These are phyloP conservation scores for Trametes polyzona DNA, from an alignment of 1,284 basidiomycete species.

Conservation along the genomic window DNA sequence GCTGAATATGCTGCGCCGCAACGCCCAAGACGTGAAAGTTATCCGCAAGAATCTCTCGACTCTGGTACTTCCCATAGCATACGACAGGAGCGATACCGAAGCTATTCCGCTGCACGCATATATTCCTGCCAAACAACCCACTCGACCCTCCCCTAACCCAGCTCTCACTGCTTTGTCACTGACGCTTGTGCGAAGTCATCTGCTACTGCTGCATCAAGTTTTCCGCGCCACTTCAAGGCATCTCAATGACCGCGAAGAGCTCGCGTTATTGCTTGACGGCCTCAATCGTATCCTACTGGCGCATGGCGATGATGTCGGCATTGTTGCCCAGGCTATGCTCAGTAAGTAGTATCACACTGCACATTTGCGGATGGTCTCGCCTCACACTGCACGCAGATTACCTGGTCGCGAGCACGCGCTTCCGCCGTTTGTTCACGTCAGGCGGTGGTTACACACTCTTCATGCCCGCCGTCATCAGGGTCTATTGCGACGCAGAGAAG, in stretches of 20 bases:
- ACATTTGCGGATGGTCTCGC: constrained; percentile 44
- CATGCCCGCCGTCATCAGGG: constrained; percentile 70
- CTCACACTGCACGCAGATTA: neutral
- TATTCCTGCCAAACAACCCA: constrained; percentile 40
- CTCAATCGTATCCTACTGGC: constrained; percentile 66
- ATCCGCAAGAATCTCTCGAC: constrained; percentile 72
- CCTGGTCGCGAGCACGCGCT: constrained; percentile 48
- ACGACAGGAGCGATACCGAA: constrained; percentile 36
- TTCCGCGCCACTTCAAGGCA: constrained; percentile 79
- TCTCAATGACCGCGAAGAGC: constrained; percentile 74
- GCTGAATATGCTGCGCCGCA: constrained; percentile 64
- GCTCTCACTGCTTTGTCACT: constrained; percentile 52
- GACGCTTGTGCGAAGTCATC: constrained; percentile 69
- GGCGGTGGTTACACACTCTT: constrained; percentile 74
- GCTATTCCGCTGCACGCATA: constrained; percentile 46
- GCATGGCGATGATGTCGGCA: constrained; percentile 73
- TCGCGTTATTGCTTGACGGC: constrained; percentile 70
- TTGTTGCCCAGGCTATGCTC: constrained; percentile 72
- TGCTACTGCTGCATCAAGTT: constrained; percentile 71
- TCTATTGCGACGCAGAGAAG: constrained; percentile 62
- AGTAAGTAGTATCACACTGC: constrained; percentile 50
- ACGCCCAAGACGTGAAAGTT: constrained; percentile 71
- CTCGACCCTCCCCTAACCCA: constrained; percentile 23
- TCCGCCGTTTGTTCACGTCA: constrained; percentile 72
- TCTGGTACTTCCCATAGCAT: constrained; percentile 58